phyloP scores from a whole-genome alignment of 352 stramenopile genomes.

The Plasmopara halstedii region DNA sequence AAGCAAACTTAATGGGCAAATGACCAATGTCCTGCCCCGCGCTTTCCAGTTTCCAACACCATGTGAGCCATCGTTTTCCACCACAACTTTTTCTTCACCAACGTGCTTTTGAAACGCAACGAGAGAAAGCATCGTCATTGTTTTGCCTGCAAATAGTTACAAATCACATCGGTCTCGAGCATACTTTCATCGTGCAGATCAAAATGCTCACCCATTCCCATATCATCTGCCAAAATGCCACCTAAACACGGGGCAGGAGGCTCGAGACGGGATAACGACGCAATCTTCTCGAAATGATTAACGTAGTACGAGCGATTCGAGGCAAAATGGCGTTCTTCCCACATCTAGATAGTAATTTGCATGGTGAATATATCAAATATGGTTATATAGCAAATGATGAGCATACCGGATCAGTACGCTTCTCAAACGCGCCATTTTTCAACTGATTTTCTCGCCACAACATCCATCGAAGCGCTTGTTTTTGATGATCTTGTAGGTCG shows the following conservation, averaged over 20 bases:
- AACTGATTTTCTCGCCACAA: slow-evolving; percentile 62
- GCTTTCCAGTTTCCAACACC: slow-evolving; percentile 2
- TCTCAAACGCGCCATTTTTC: slow-evolving; percentile 13
- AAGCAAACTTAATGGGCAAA: slow-evolving; percentile 83
- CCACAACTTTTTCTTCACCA: slow-evolving; percentile 2
- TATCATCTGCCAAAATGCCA: slow-evolving; percentile 87
- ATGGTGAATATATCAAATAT: slow-evolving; percentile 1
- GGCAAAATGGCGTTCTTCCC: slow-evolving; percentile 52
- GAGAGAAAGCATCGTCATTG: slow-evolving; percentile 72
- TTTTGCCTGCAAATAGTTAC: slow-evolving; percentile 40
- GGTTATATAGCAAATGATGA: neutral
- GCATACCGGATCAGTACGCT: slow-evolving; percentile 44
- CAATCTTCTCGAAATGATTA: slow-evolving; percentile 76
- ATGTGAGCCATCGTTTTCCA: slow-evolving; percentile 1
- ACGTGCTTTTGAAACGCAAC: slow-evolving; percentile 52
- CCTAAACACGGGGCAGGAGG: slow-evolving; percentile 55
- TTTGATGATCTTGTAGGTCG: slow-evolving; percentile 72
- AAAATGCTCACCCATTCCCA: slow-evolving; percentile 77
- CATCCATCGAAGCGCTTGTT: slow-evolving; percentile 82
- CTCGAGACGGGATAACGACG: slow-evolving; percentile 46
- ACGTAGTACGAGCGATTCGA: slow-evolving; percentile 59
- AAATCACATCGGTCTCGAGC: neutral
- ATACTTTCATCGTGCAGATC: neutral
- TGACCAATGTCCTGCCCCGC: slow-evolving; percentile 61
- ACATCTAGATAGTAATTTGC: slow-evolving; percentile 35